Evolutionary conservation across 169 alveolate genomes (phyloP).

Genomic region (Toxoplasma gondii): DNA sequence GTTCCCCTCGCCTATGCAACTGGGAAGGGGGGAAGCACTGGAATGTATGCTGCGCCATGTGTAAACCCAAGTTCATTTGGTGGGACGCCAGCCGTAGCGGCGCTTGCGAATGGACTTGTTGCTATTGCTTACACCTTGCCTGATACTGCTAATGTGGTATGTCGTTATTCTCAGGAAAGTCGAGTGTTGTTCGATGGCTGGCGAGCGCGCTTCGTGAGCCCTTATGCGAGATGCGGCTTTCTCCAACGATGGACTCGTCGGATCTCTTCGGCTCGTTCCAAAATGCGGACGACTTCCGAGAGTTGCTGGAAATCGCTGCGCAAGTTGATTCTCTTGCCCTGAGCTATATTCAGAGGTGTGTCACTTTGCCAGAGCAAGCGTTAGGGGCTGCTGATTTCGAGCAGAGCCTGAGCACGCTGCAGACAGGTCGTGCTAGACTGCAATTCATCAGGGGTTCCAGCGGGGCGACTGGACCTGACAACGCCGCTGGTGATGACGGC

Average conservation of each 20-base stretch:
- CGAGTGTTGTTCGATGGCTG: conserved; percentile 66
- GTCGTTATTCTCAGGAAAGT: conserved; percentile 58
- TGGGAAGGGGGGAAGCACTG: no score
- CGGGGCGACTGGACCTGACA: not conserved
- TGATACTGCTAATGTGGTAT: not conserved
- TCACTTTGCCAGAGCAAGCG: not conserved
- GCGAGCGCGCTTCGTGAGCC: conserved; percentile 65
- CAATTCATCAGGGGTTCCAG: not conserved
- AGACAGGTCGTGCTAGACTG: not conserved
- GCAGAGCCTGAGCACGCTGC: not conserved
- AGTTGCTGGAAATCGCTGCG: conserved; percentile 11
- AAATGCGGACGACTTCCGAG: conserved; percentile 49
- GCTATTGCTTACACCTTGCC: no score
- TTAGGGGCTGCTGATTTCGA: not conserved
- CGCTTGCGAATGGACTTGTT: no score
- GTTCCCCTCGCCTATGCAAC: no score
- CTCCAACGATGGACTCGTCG: conserved; percentile 74
- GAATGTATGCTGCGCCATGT: no score
- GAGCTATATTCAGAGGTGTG: not conserved
- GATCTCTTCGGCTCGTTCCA: conserved; percentile 77
- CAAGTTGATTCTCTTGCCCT: not conserved
- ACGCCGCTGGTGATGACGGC: not conserved
- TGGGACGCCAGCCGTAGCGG: no score
- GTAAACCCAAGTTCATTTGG: no score
- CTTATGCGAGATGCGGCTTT: conserved; percentile 70